Evolutionary conservation across 371 early-diverging fungal species (phyloP), one percentile per base, ranked within the genome.

Genomic region (Apophysomyces variabilis): DNA sequence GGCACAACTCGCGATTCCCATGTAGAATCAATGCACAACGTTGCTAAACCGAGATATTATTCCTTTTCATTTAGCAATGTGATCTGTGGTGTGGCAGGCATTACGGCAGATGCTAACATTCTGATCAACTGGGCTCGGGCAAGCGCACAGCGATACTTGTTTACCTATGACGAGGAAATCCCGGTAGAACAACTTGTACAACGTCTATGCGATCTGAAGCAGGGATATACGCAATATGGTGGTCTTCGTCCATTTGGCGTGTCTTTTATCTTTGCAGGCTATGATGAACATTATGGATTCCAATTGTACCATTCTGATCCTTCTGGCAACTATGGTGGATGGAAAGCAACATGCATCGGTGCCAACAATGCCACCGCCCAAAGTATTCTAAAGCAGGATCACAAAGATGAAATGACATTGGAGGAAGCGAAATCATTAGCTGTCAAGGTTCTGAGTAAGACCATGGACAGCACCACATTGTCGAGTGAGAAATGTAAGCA

Each of bases 171-270:
- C 70, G 93, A 94, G 64, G 89, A 89, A 38, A 97, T 98, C 65
- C 96, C 97, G 5, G 90, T 92, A 56, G 96, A 96, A 75, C 93
- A 94, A 70, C 86, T 99, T n/a, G 99, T 97, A 32, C 94, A 96
- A 76, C 83, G 85, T 61, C 83, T 99, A 64, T 96, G 97, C 74
- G 95, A 97, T 79, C 79, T 96, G 75, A 99, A 99, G 88, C 99
- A 99, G 76, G 93, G 95, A 38, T 99, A 99, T 83, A 99, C 99
- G 26, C 99, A 99, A 78, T 94, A 93, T 70, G 99, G 97, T 84
- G 98, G 96, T 79, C 85, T 98, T 64, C 94, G 99, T 78, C 99
- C 99, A 7, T 99, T 96, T 83, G 99, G 99, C 62, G 99, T 99
- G 7, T 96, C 98, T 16, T 96, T 99, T 77, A 85, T 99, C 64